phyloP scores from a whole-genome alignment of 2,329 filamentous ascomycete genomes.

The Colletotrichum noveboracense region DNA sequence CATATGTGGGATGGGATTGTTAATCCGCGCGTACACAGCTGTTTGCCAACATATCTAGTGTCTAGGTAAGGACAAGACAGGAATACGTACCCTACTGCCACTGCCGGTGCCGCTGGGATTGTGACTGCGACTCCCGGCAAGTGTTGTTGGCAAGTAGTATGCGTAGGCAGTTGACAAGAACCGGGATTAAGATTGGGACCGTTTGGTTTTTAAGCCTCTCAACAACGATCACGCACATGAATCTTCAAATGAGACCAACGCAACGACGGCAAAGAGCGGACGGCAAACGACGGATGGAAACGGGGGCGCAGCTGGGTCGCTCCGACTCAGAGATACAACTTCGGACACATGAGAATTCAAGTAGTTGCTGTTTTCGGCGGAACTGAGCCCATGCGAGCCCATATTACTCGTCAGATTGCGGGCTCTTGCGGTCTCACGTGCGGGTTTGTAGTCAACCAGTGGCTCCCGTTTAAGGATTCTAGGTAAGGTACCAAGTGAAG shows the following conservation, averaged over 20 bases:
- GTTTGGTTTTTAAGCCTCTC: background rate
- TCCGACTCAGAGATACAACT: background rate
- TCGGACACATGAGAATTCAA: background rate
- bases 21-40: background rate
- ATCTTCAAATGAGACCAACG: background rate
- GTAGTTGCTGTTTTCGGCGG: slow-evolving; percentile 11
- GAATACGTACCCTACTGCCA: background rate
- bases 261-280: background rate
- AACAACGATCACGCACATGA: background rate
- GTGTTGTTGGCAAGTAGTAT: background rate
- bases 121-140: background rate
- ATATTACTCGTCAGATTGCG: slow-evolving; percentile 20
- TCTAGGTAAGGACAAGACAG: background rate
- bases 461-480: background rate
- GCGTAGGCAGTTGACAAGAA: background rate
- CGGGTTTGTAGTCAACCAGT: background rate
- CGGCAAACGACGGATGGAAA: slow-evolving; percentile 16
- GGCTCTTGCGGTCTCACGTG: slow-evolving; percentile 1
- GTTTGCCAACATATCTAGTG: background rate
- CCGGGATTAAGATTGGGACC: background rate
- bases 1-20: background rate
- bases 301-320: background rate
- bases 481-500: background rate
- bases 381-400: background rate
- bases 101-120: background rate